These are phyloP conservation scores for Akebia trifoliata DNA, from an alignment of 164 flowering plant species.

Conservation along the genomic window DNA sequence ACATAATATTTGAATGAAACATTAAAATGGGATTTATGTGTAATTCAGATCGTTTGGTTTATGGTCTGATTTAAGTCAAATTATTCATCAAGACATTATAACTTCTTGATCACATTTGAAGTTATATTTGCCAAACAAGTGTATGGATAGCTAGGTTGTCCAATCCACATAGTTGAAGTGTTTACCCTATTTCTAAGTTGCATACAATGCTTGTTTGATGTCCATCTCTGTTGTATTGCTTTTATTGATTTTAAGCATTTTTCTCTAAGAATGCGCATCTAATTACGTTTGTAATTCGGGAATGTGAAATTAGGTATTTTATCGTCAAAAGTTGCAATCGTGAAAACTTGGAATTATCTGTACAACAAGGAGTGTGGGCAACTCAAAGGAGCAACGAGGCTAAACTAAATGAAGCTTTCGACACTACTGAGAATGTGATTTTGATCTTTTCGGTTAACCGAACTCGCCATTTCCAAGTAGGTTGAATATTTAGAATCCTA, in stretches of 20 bases:
- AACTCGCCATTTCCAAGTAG: constrained; percentile 96
- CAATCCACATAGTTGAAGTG: neutral
- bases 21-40: too few species aligned
- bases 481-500: constrained; percentile 7
- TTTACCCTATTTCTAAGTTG: neutral
- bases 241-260: constrained; percentile 7
- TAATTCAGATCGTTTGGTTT: too few species aligned
- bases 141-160: neutral
- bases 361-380: constrained; percentile 99
- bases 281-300: constrained; percentile 14
- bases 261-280: constrained; percentile 9
- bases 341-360: constrained; percentile 94
- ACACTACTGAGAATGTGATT: constrained; percentile 87
- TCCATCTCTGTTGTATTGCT: neutral
- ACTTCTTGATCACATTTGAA: neutral
- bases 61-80: too few species aligned
- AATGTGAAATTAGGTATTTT: constrained; percentile 68
- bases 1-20: too few species aligned
- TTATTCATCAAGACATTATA: too few species aligned
- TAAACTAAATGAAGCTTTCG: constrained; percentile 98
- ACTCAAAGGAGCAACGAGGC: constrained; percentile 99
- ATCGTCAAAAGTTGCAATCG: constrained; percentile 98
- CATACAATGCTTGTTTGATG: neutral
- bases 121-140: neutral
- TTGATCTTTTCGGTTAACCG: constrained; percentile 96